These are phyloP conservation scores for Colletotrichum salicis DNA, from an alignment of 2,329 filamentous ascomycete genomes.

Conservation along the genomic window DNA sequence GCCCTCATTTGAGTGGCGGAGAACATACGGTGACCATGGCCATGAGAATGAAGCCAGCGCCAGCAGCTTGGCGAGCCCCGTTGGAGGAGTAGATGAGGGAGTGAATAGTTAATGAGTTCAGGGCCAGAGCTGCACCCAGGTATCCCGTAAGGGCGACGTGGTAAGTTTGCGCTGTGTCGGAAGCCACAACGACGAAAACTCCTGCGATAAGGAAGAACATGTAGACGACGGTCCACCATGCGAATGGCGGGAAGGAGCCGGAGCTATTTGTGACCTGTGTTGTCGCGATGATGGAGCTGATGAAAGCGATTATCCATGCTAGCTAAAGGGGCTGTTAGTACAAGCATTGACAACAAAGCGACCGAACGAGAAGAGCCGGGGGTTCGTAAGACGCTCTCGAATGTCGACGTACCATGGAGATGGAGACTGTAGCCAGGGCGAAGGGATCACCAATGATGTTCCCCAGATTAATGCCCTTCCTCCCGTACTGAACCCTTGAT, in stretches of 20 bases:
- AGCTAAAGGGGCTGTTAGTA: constrained; percentile 65
- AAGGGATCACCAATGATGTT: constrained; percentile 98
- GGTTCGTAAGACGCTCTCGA: background rate
- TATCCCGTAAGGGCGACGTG: constrained; percentile 93
- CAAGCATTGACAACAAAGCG: background rate
- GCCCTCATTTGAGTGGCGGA: background rate
- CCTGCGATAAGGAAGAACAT: constrained; percentile 85
- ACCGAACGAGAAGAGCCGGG: background rate
- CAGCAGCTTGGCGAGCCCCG: constrained; percentile 83
- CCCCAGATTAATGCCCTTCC: constrained; percentile 76
- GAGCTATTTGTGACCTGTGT: constrained; percentile 48
- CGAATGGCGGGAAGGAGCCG: constrained; percentile 80
- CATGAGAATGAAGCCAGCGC: constrained; percentile 91
- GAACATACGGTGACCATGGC: constrained; percentile 88
- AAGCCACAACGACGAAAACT: constrained; percentile 84
- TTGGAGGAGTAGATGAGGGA: constrained; percentile 81
- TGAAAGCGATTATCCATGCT: constrained; percentile 93
- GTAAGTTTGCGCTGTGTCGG: constrained; percentile 86
- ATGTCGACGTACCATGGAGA: constrained; percentile 77
- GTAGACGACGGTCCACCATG: constrained; percentile 92
- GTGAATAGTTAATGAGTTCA: constrained; percentile 88
- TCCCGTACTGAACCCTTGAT: constrained; percentile 65
- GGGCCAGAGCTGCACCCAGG: constrained; percentile 82
- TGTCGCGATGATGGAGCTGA: constrained; percentile 82
- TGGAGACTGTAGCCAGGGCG: constrained; percentile 92